Percentiles rank a stretch among this genome's conserved stretches.
Evolutionary conservation across 75 land plant genomes (phyloP).

Genomic region (Sequoia sempervirens): DNA sequence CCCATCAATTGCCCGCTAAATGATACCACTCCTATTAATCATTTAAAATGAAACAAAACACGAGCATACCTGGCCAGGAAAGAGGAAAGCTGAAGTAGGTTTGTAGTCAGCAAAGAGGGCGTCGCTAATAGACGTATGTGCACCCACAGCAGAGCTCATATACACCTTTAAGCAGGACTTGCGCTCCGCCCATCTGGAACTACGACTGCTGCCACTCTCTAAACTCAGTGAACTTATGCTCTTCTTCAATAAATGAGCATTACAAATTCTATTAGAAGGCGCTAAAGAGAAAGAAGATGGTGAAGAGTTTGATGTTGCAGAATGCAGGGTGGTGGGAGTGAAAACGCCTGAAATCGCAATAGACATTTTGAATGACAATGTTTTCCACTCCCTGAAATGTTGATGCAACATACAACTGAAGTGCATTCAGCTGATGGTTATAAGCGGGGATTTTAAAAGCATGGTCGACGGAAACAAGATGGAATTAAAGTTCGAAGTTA

Average conservation of each 20-base stretch:
- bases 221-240: not conserved
- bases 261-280: not conserved
- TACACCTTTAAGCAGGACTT: not conserved
- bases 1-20: not conserved
- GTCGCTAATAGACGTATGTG: conserved; percentile 35
- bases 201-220: not conserved
- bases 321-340: not conserved
- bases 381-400: not conserved
- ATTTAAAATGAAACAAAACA: not conserved
- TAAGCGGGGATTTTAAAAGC: not conserved
- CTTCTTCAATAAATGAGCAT: not conserved
- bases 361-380: not conserved
- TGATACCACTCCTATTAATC: not conserved
- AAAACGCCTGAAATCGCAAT: not conserved
- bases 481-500: not conserved
- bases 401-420: not conserved
- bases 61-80: conserved; percentile 86
- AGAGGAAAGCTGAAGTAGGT: conserved; percentile 69
- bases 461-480: not conserved
- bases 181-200: not conserved
- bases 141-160: conserved; percentile 25
- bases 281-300: not conserved
- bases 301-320: not conserved
- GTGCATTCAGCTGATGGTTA: not conserved
- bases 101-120: conserved; percentile 70